Percentiles rank a stretch among this genome's conserved stretches.
These are phyloP conservation scores for Chrysoporthe deuterocubensis DNA, from an alignment of 2,329 filamentous ascomycete genomes.

Conservation along the genomic window DNA sequence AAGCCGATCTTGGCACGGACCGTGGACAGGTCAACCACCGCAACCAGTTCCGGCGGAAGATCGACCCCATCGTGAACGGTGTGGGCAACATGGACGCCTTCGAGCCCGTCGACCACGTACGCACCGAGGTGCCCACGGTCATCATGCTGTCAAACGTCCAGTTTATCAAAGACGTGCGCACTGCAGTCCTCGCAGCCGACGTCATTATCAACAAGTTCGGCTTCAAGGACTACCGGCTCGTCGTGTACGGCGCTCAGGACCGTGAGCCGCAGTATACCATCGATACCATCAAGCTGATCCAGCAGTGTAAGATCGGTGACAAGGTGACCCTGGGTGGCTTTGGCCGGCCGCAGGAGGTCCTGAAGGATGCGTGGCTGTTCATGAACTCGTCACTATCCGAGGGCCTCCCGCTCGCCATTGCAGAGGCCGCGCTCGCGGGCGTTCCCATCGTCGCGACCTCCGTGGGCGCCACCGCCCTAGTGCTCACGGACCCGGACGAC, in stretches of 20 bases:
- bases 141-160: conserved; percentile 68
- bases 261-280: conserved; percentile 65
- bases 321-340: conserved; percentile 59
- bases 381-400: conserved; percentile 62
- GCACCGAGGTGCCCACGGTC: conserved; percentile 62
- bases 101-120: conserved; percentile 61
- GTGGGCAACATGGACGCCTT: conserved; percentile 69
- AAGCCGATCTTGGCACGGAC: conserved; percentile 63
- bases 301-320: conserved; percentile 56
- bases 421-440: conserved; percentile 60
- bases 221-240: conserved; percentile 66
- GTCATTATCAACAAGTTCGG: conserved; percentile 69
- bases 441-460: conserved; percentile 61
- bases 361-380: conserved; percentile 61
- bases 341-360: conserved; percentile 58
- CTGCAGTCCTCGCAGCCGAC: conserved; percentile 64
- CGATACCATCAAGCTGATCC: conserved; percentile 61
- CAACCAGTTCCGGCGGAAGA: conserved; percentile 61
- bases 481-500: conserved; percentile 58
- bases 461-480: conserved; percentile 58
- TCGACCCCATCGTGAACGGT: conserved; percentile 68
- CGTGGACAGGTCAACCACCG: conserved; percentile 60
- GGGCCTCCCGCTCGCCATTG: conserved; percentile 59
- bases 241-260: conserved; percentile 67
- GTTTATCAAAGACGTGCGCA: conserved; percentile 67